Conservation (phyloP, 2,329 filamentous ascomycete species). For the Ophiocordyceps unilateralis region DNA sequence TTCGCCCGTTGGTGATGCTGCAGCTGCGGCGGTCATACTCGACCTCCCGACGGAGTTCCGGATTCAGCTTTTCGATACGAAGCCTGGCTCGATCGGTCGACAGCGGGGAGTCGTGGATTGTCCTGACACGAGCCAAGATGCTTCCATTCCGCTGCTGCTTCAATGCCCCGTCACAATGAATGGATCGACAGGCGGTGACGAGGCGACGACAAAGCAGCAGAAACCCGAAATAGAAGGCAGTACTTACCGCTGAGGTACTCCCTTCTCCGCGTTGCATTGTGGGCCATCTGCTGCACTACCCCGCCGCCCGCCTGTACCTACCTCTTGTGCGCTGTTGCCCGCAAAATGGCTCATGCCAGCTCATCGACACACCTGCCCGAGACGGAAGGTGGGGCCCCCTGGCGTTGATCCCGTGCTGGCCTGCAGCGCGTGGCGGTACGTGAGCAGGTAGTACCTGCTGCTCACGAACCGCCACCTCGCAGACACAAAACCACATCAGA, state of each 20-base stretch:
- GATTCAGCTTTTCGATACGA: no score
- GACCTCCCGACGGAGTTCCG: no score
- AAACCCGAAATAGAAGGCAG: background rate
- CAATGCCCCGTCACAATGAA: no score
- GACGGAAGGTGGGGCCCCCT: background rate
- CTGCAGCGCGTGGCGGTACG: background rate
- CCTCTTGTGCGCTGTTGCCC: background rate
- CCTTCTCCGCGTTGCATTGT: background rate
- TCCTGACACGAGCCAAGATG: no score
- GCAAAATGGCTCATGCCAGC: background rate
- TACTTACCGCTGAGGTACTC: background rate
- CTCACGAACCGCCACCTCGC: no score
- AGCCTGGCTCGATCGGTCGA: no score
- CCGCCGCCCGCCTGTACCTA: background rate
- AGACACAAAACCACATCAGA: no score
- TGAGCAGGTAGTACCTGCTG: background rate
- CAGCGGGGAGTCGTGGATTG: no score
- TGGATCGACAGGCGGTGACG: no score
- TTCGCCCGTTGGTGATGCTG: background rate
- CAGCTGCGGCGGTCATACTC: no score
- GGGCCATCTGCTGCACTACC: background rate
- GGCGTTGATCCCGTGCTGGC: background rate
- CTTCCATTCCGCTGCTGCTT: no score
- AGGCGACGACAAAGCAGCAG: background rate
- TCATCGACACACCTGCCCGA: background rate